Conservation (phyloP, 495 filamentous ascomycete genomes). For the Podospora comata region DNA sequence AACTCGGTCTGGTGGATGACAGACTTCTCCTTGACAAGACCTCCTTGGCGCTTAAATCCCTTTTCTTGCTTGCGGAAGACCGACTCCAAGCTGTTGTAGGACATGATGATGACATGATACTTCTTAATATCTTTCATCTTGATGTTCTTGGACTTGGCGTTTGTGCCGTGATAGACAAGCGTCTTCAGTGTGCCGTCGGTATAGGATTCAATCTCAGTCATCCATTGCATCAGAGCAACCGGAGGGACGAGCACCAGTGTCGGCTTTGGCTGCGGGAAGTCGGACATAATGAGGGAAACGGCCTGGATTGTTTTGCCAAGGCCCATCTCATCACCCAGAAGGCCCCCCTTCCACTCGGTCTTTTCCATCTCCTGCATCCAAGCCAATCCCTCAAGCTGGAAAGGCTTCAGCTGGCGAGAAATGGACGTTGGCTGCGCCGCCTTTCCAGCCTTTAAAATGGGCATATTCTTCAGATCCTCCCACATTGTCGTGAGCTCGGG, state of each 20-base stretch:
- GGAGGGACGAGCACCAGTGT: slow-evolving; percentile 90
- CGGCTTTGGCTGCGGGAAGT: slow-evolving; percentile 76
- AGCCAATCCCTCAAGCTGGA: slow-evolving; percentile 87
- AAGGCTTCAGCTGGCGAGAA: slow-evolving; percentile 77
- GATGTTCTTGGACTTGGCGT: slow-evolving; percentile 73
- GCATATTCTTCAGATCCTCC: slow-evolving; percentile 64
- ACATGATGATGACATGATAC: slow-evolving; percentile 93
- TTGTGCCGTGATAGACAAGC: slow-evolving; percentile 83
- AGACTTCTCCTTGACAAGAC: slow-evolving; percentile 70
- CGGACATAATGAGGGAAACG: slow-evolving; percentile 94
- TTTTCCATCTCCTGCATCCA: slow-evolving; percentile 93
- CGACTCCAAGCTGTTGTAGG: slow-evolving; percentile 89
- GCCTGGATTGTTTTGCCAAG: slow-evolving; percentile 99
- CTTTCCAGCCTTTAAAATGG: slow-evolving; percentile 59
- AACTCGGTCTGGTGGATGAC: slow-evolving; percentile 82
- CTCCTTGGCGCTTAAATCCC: slow-evolving; percentile 77
- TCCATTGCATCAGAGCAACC: slow-evolving; percentile 96
- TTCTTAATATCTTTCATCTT: slow-evolving; percentile 67
- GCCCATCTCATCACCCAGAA: slow-evolving; percentile 95
- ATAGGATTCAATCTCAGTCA: slow-evolving; percentile 86
- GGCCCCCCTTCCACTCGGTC: slow-evolving; percentile 77
- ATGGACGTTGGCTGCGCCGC: slow-evolving; percentile 77
- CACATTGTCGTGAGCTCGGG: slow-evolving; percentile 80
- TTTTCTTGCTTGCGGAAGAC: slow-evolving; percentile 90
- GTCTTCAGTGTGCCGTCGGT: slow-evolving; percentile 87